These are phyloP conservation scores for Cicer arietinum DNA, from an alignment of 306 rosid genomes.

Conservation along the genomic window DNA sequence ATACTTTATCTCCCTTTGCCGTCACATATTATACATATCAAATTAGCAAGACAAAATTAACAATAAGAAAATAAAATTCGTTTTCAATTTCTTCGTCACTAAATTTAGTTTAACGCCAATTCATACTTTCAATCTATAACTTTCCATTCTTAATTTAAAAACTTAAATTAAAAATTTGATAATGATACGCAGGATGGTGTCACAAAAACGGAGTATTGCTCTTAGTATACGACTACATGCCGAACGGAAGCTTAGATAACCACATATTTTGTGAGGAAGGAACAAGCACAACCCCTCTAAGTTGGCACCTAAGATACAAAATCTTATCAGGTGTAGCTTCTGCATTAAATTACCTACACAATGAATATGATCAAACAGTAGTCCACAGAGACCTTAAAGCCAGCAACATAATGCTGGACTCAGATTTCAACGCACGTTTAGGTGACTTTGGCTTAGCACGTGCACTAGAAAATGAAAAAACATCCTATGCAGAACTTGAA, in stretches of 20 bases:
- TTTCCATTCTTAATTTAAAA: no score
- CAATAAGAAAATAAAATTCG: no score
- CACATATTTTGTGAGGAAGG: constrained; percentile 67
- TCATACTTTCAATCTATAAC: no score
- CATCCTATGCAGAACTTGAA: constrained; percentile 64
- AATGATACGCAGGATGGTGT: constrained; percentile 66
- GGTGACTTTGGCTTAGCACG: constrained; percentile 85
- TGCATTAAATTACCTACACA: constrained; percentile 70
- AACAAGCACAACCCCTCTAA: constrained; percentile 44
- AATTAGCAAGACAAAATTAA: no score
- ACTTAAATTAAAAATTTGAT: background rate
- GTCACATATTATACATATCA: background rate
- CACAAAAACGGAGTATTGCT: constrained; percentile 68
- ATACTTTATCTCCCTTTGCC: constrained; percentile 9
- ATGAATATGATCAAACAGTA: constrained; percentile 73
- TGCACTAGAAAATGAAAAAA: constrained; percentile 69
- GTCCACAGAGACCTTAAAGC: constrained; percentile 81
- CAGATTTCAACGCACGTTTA: constrained; percentile 64
- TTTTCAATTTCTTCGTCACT: no score
- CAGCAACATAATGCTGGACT: constrained; percentile 75
- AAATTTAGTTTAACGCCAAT: no score
- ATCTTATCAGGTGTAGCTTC: constrained; percentile 71
- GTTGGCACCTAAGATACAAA: constrained; percentile 69
- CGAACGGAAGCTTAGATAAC: constrained; percentile 66
- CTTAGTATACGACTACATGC: constrained; percentile 51